These are phyloP conservation scores for Epicoccum sorghinum DNA, from an alignment of 2,329 filamentous ascomycete species.

Conservation along the genomic window DNA sequence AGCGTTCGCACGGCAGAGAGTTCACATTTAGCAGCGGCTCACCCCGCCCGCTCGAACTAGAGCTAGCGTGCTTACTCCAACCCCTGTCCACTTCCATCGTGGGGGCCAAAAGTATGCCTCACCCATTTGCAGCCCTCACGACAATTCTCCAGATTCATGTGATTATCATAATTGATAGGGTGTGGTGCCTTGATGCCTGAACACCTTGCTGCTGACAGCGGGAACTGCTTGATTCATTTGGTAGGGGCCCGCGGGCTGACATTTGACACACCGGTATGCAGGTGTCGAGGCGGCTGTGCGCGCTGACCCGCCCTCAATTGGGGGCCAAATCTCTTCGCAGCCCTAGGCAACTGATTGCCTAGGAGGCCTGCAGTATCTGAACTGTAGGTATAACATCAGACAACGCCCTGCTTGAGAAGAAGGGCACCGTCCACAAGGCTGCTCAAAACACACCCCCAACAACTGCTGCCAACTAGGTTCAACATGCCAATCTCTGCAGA, in stretches of 20 bases:
- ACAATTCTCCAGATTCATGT: background rate
- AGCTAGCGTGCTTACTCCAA: background rate
- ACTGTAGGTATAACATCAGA: constrained; percentile 30
- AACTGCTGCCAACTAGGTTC: background rate
- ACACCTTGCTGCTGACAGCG: background rate
- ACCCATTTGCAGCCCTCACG: background rate
- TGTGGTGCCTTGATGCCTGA: background rate
- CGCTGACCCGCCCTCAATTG: constrained; percentile 13
- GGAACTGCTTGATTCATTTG: background rate
- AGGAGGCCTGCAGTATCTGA: constrained; percentile 39
- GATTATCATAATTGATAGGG: background rate
- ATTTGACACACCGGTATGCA: background rate
- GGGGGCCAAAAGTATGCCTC: constrained; percentile 28
- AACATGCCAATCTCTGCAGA: constrained; percentile 24
- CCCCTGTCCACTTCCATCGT: constrained; percentile 9
- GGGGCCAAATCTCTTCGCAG: constrained; percentile 24
- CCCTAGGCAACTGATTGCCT: constrained; percentile 18
- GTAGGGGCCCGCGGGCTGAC: too few species aligned
- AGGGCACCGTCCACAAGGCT: constrained; percentile 32
- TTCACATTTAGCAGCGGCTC: constrained; percentile 16
- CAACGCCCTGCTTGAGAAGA: constrained; percentile 19
- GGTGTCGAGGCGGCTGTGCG: constrained; percentile 30
- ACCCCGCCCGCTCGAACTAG: constrained; percentile 12
- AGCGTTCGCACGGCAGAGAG: constrained; percentile 5
- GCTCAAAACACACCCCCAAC: background rate